Evolutionary conservation across 805 yeast species (phyloP).

Genomic region (Saturnispora saitoi): DNA sequence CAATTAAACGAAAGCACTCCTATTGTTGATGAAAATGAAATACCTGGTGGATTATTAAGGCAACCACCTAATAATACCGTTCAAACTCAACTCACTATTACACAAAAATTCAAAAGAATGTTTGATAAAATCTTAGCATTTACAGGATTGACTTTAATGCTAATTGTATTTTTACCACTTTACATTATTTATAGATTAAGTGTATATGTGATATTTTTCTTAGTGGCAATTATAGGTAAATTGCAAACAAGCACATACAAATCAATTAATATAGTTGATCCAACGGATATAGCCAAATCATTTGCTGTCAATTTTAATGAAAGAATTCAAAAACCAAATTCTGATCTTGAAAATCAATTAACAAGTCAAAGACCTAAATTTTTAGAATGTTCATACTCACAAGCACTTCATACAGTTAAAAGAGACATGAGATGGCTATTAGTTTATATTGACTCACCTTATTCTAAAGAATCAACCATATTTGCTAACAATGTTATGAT

Average conservation of each 20-base stretch:
- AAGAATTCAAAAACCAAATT: constrained; percentile 10
- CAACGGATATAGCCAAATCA: constrained; percentile 27
- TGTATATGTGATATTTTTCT: constrained; percentile 15
- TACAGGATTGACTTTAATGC: not conserved
- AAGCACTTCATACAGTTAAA: constrained; percentile 65
- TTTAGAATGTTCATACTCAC: constrained; percentile 70
- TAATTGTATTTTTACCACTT: constrained; percentile 21
- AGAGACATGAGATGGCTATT: constrained; percentile 63
- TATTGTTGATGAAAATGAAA: constrained; percentile 1
- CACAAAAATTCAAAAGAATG: not conserved
- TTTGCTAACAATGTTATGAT: constrained; percentile 50
- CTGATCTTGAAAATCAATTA: constrained; percentile 9
- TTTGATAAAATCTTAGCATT: not conserved
- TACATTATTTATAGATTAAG: constrained; percentile 17
- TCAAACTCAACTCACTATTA: not conserved
- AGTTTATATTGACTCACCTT: constrained; percentile 64
- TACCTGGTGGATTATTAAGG: constrained; percentile 10
- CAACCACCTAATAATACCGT: not conserved
- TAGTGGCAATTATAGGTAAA: constrained; percentile 19
- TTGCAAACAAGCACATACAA: constrained; percentile 19
- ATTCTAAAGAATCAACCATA: constrained; percentile 50
- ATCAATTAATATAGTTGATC: constrained; percentile 20
- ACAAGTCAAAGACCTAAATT: constrained; percentile 31
- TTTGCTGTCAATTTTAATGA: constrained; percentile 29
- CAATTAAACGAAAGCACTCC: not conserved